Percentiles rank a stretch among this genome's conserved stretches.
These are phyloP conservation scores for Tricholoma hemisulphureum DNA, from an alignment of 768 basidiomycete genomes.

Conservation along the genomic window DNA sequence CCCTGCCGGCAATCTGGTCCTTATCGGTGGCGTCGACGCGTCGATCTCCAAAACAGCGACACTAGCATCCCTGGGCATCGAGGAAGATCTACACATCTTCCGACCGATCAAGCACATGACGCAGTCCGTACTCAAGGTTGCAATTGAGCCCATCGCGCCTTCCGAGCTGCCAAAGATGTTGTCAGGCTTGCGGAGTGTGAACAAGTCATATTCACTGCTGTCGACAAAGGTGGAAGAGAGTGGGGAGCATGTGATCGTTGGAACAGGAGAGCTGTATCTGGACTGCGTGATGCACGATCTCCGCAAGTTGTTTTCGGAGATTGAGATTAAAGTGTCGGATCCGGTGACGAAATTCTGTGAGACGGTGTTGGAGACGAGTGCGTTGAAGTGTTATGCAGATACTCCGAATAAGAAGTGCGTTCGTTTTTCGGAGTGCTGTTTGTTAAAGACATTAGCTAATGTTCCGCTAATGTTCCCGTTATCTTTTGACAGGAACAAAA, in stretches of 20 bases:
- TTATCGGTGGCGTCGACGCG: slow-evolving; percentile 89
- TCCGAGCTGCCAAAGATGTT: slow-evolving; percentile 99
- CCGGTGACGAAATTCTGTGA: slow-evolving; percentile 98
- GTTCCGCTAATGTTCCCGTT: slow-evolving; percentile 6
- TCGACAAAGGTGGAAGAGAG: slow-evolving; percentile 97
- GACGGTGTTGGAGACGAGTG: slow-evolving; percentile 96
- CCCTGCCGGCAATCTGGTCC: slow-evolving; percentile 88
- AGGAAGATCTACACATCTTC: slow-evolving; percentile 94
- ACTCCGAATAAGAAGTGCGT: slow-evolving; percentile 97
- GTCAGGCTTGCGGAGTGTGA: slow-evolving; percentile 92
- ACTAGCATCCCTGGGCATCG: slow-evolving; percentile 64
- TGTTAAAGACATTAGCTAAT: too few species aligned
- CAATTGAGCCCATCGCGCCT: slow-evolving; percentile 96
- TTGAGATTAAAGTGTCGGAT: slow-evolving; percentile 99
- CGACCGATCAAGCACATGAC: slow-evolving; percentile 95
- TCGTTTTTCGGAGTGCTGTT: neutral
- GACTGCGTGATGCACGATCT: slow-evolving; percentile 98
- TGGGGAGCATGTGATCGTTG: slow-evolving; percentile 95
- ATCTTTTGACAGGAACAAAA: slow-evolving; percentile 72
- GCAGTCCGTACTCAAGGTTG: slow-evolving; percentile 94
- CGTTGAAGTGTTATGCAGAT: slow-evolving; percentile 97
- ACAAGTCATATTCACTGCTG: slow-evolving; percentile 95
- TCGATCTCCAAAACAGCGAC: slow-evolving; percentile 97
- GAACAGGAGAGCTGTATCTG: slow-evolving; percentile 95
- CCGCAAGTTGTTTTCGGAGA: slow-evolving; percentile 88